These are phyloP conservation scores for Vicia sativa DNA, from an alignment of 306 rosid genomes.

Conservation along the genomic window DNA sequence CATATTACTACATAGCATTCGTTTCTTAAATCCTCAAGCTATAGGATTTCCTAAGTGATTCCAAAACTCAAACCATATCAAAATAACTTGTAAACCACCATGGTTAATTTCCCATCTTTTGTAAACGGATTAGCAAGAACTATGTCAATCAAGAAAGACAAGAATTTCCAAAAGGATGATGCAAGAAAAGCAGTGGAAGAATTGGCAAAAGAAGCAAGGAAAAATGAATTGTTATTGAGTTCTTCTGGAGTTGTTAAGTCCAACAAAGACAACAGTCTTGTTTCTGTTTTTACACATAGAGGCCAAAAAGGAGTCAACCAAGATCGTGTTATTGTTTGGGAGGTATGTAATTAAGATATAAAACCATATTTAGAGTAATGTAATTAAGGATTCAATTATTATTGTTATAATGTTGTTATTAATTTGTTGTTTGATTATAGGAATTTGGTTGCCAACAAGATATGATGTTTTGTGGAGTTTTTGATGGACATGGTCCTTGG, in stretches of 20 bases:
- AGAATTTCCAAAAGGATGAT: not conserved
- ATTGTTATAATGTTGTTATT: not conserved
- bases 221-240: constrained; percentile 57
- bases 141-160: not conserved
- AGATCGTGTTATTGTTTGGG: constrained; percentile 75
- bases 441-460: constrained; percentile 83
- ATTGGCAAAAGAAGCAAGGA: constrained; percentile 74
- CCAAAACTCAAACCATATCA: constrained; percentile 26
- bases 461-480: constrained; percentile 78
- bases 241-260: constrained; percentile 67
- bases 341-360: constrained; percentile 43
- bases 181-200: constrained; percentile 13
- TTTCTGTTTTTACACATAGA: constrained; percentile 64
- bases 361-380: not conserved
- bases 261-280: constrained; percentile 51
- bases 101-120: constrained; percentile 19
- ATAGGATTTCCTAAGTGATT: constrained; percentile 23
- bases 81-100: not conserved
- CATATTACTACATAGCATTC: not conserved
- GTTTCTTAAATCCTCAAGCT: constrained; percentile 16
- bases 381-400: not conserved
- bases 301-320: constrained; percentile 89
- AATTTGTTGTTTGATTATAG: constrained; percentile 52
- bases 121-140: constrained; percentile 15
- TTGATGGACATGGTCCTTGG: constrained; percentile 93